Conservation (phyloP, 306 rosid genomes). For the Ammopiptanthus mongolicus region DNA sequence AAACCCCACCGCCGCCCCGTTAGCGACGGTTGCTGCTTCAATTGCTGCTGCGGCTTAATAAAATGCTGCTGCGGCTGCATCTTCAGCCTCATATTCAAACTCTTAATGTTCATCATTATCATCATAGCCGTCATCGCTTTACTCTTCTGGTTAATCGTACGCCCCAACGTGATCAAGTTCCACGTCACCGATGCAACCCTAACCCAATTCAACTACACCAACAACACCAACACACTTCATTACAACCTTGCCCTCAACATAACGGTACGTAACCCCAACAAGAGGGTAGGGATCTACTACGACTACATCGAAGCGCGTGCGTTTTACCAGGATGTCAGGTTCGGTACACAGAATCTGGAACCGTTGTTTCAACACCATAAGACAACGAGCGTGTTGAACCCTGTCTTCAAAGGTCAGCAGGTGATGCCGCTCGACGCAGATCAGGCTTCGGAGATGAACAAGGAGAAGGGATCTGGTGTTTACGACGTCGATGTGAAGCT, state of each 20-base stretch:
- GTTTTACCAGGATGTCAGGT: slow-evolving; percentile 36
- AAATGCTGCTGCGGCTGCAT: slow-evolving; percentile 46
- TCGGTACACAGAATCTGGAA: slow-evolving; percentile 1
- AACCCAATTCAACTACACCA: slow-evolving; percentile 36
- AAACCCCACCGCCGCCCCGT: slow-evolving; percentile 34
- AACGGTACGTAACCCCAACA: slow-evolving; percentile 55
- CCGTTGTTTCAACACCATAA: slow-evolving; percentile 43
- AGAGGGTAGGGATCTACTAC: slow-evolving; percentile 45
- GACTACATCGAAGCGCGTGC: slow-evolving; percentile 40
- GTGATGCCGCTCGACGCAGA: not conserved
- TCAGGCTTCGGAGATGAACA: not conserved
- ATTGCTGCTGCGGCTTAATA: slow-evolving; percentile 37
- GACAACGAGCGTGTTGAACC: slow-evolving; percentile 18
- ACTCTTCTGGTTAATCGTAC: slow-evolving; percentile 44
- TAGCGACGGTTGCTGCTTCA: slow-evolving; percentile 32
- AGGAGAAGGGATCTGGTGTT: slow-evolving; percentile 26
- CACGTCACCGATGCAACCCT: slow-evolving; percentile 46
- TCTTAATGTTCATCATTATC: slow-evolving; percentile 23
- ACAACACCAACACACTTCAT: slow-evolving; percentile 28
- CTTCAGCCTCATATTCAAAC: slow-evolving; percentile 32
- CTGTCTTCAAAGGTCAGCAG: slow-evolving; percentile 25
- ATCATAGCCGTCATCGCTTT: slow-evolving; percentile 23
- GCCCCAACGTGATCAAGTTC: slow-evolving; percentile 47
- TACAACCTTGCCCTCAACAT: slow-evolving; percentile 49
- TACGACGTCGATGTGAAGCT: slow-evolving; percentile 41